These are phyloP conservation scores for Spongispora temasekensis DNA, from an alignment of 1,284 basidiomycete genomes.

Conservation along the genomic window DNA sequence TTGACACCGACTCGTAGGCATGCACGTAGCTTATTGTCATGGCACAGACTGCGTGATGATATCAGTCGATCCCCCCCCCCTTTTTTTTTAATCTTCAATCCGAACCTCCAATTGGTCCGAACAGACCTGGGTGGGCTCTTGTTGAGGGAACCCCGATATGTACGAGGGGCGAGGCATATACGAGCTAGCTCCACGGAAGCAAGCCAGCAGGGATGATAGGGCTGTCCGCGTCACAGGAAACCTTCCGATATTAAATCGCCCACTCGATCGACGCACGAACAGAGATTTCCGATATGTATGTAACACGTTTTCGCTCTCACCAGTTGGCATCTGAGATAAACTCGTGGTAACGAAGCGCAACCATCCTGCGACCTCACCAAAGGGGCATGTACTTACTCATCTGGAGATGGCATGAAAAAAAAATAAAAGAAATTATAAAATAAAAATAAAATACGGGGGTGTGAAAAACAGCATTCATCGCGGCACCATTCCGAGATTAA, in stretches of 20 bases:
- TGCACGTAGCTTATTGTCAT: slow-evolving; percentile 7
- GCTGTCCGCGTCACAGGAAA: slow-evolving; percentile 13
- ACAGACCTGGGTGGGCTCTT: background rate
- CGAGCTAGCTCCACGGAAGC: slow-evolving; percentile 19
- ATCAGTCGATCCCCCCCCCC: background rate
- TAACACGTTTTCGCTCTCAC: slow-evolving; percentile 21
- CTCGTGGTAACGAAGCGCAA: slow-evolving; percentile 31
- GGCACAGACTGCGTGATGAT: slow-evolving; percentile 13
- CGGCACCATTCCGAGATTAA: slow-evolving; percentile 23
- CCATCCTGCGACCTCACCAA: slow-evolving; percentile 29
- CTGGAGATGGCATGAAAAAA: slow-evolving; percentile 9
- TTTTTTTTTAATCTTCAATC: background rate
- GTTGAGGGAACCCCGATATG: slow-evolving; percentile 14
- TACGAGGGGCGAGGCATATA: slow-evolving; percentile 11
- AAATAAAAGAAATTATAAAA: background rate
- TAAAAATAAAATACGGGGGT: slow-evolving; percentile 13
- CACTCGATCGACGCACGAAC: slow-evolving; percentile 28
- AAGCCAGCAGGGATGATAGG: slow-evolving; percentile 7
- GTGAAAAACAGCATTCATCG: slow-evolving; percentile 18
- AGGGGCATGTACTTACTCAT: slow-evolving; percentile 27
- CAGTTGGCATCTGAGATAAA: slow-evolving; percentile 31
- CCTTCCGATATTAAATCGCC: slow-evolving; percentile 29
- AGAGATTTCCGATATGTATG: slow-evolving; percentile 9
- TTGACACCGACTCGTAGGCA: slow-evolving; percentile 4
- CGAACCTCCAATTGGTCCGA: slow-evolving; percentile 1